These are phyloP conservation scores for Syncephalastrum sp. DNA, from an alignment of 371 early-diverging fungal species.

Conservation along the genomic window DNA sequence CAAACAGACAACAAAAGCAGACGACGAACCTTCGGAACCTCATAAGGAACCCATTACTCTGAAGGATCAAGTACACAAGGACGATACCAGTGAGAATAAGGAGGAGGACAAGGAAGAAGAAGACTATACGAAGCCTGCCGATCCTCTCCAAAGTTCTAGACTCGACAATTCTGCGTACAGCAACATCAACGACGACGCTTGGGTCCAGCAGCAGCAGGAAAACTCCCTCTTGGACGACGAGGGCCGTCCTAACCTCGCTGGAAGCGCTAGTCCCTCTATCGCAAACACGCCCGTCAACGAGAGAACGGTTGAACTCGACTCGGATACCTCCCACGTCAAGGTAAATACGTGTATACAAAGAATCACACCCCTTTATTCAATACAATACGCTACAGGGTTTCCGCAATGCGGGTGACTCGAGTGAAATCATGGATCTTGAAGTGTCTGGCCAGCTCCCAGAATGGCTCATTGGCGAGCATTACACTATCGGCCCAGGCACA, in stretches of 20 bases:
- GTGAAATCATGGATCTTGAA: conserved; percentile 33
- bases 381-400: conserved; percentile 27
- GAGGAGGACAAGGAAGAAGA: conserved; percentile 1
- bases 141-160: conserved; percentile 9
- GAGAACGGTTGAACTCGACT: conserved; percentile 9
- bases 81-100: background rate
- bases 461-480: conserved; percentile 64
- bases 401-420: conserved; percentile 36
- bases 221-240: conserved; percentile 25
- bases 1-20: background rate
- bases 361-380: background rate
- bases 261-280: conserved; percentile 5
- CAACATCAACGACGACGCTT: conserved; percentile 1
- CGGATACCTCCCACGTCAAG: conserved; percentile 37
- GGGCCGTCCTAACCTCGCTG: conserved; percentile 20
- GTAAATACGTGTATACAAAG: conserved; percentile 13
- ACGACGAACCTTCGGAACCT: background rate
- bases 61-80: background rate
- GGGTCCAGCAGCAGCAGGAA: conserved; percentile 22
- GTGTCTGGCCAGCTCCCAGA: conserved; percentile 60
- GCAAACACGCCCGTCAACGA: conserved; percentile 1
- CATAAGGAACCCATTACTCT: too few relatives aligned
- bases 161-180: conserved; percentile 10
- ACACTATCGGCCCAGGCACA: conserved; percentile 64
- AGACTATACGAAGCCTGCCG: conserved; percentile 1